These are phyloP conservation scores for Delonix regia DNA, from an alignment of 306 rosid species.

Conservation along the genomic window DNA sequence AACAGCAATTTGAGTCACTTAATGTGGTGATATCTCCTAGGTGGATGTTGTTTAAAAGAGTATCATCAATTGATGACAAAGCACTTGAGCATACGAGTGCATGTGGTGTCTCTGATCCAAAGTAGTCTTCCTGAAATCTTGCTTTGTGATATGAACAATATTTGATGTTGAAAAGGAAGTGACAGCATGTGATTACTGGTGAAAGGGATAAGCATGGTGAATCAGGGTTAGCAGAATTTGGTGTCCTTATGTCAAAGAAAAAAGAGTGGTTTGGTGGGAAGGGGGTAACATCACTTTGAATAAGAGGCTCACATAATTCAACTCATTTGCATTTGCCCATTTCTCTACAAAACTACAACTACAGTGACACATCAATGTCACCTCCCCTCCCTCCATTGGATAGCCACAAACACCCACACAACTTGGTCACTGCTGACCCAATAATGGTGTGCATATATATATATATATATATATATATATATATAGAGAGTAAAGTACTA, in stretches of 20 bases:
- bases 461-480: too few relatives aligned
- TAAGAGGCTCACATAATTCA: neutral
- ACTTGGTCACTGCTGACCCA: neutral
- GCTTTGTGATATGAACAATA: neutral
- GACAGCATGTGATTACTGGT: neutral
- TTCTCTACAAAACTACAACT: slow-evolving; percentile 17
- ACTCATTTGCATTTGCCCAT: too few relatives aligned
- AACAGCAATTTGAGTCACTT: too few relatives aligned
- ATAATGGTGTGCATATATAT: neutral
- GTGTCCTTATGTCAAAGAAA: neutral
- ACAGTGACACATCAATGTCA: slow-evolving; percentile 15
- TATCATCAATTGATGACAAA: neutral
- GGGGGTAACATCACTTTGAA: slow-evolving; percentile 12
- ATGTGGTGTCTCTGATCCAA: too few relatives aligned
- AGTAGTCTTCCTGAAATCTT: neutral
- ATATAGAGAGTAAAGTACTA: too few relatives aligned
- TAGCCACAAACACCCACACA: slow-evolving; percentile 12
- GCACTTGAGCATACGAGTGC: too few relatives aligned
- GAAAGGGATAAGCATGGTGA: slow-evolving; percentile 16
- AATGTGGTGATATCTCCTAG: too few relatives aligned
- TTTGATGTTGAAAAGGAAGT: slow-evolving; percentile 13
- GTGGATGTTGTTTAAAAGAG: neutral
- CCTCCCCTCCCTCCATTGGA: neutral
- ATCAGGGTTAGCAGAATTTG: too few relatives aligned
- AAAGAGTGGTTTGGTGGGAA: neutral